These are phyloP conservation scores for Penicillium thymicola DNA, from an alignment of 2,329 filamentous ascomycete genomes.

Conservation along the genomic window DNA sequence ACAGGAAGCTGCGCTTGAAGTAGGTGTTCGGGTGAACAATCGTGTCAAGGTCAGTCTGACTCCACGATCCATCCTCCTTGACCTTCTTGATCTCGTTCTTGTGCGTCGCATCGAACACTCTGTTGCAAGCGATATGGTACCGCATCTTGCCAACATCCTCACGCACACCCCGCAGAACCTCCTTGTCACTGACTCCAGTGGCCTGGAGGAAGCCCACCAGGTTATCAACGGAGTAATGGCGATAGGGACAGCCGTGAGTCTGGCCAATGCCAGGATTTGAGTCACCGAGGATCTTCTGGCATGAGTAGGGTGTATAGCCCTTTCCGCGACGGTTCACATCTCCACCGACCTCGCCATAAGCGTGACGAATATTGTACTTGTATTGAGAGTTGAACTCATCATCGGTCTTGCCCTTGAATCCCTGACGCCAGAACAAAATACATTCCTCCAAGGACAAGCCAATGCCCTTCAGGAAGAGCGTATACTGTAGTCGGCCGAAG, in stretches of 20 bases:
- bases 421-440: constrained; percentile 83
- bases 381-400: constrained; percentile 98
- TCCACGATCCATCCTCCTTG: constrained; percentile 71
- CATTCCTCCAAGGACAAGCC: constrained; percentile 89
- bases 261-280: constrained; percentile 83
- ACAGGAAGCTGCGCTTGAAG: constrained; percentile 87
- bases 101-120: constrained; percentile 87
- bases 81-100: constrained; percentile 73
- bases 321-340: constrained; percentile 81
- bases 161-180: constrained; percentile 73
- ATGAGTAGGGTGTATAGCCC: constrained; percentile 88
- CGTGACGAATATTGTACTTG: constrained; percentile 92
- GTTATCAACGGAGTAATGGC: constrained; percentile 88
- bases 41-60: constrained; percentile 76
- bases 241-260: constrained; percentile 92
- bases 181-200: constrained; percentile 74
- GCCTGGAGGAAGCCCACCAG: constrained; percentile 70
- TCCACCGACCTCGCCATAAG: constrained; percentile 91
- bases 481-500: constrained; percentile 89
- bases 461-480: constrained; percentile 93
- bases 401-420: constrained; percentile 83
- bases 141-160: constrained; percentile 86
- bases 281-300: constrained; percentile 91
- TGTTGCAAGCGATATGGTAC: constrained; percentile 93
- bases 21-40: constrained; percentile 98